Base-by-base conservation (phyloP, 176 grass and related monocot species). In the Thinopyrum elongatum region DNA sequence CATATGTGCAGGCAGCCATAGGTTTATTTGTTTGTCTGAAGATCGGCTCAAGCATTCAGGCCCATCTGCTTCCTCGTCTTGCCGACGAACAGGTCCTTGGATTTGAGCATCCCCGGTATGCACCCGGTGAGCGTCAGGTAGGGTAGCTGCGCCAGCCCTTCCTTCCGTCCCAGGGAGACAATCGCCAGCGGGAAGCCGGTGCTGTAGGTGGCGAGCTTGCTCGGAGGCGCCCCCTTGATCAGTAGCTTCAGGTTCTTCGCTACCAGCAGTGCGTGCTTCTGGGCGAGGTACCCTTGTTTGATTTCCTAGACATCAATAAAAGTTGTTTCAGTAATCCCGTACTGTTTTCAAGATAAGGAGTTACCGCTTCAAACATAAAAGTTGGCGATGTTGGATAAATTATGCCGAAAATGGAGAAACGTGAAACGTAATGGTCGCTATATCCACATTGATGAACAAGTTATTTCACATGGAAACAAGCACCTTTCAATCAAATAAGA, bases 31-130 rank as follows among this genome's bases (percentile, higher is more conserved):
- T 17, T n/a, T n/a, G 12, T 57, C 47, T 13, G 34, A 39, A 83
- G 70, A 71, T 3, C 57, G 29, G 15, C 70, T 87, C 73, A 89
- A 55, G 81, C 62, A 78, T 44, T 61, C 1, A 92, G 65, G 26
- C 92, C 90, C 84, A 94, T 87, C 64, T 84, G 10, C 79, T 94
- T 90, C 87, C 92, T 94, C 3, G 89, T 87, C 77, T 76, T 89
- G 25, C 87, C 1, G 7, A 92, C 35, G 42, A 92, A 91, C 47
- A 94, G 65, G 58, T 90, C 89, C 58, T n/a, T 10, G 13, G 92
- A 94, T 62, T 94, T 94, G 28, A 94, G 66, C 22, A 13, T 87
- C 42, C 89, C 92, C 8, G 92, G 80, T 66, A 94, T 30, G 55
- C 83, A 78, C 21, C 92, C 92, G 16, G 57, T 70, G 23, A 91